Conservation (phyloP, 768 basidiomycete genomes). For the Lanmaoa rubissima region DNA sequence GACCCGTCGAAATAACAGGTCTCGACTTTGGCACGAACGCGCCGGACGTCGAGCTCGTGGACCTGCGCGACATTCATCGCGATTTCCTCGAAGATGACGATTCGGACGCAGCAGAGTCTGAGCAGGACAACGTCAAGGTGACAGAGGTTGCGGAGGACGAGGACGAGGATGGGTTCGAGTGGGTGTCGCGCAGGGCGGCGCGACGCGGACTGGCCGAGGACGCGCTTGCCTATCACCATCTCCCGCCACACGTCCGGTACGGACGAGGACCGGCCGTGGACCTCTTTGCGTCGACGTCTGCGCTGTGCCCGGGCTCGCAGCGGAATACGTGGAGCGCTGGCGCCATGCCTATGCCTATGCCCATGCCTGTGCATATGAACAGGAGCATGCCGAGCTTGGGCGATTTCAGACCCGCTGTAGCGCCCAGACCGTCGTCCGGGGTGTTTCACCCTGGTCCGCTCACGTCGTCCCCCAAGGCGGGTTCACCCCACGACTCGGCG, state of each 20-base stretch:
- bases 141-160: conserved; percentile 56
- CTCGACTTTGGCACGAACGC: conserved; percentile 82
- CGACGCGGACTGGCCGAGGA: conserved; percentile 50
- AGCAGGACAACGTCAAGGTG: conserved; percentile 41
- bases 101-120: conserved; percentile 25
- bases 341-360: conserved; percentile 9
- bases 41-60: conserved; percentile 88
- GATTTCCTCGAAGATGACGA: conserved; percentile 85
- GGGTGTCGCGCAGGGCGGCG: conserved; percentile 68
- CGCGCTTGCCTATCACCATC: conserved; percentile 61
- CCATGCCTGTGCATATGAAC: not conserved
- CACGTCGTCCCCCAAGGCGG: conserved; percentile 24
- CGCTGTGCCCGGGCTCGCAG: conserved; percentile 38
- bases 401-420: conserved; percentile 35
- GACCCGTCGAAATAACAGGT: conserved; percentile 82
- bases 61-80: conserved; percentile 89
- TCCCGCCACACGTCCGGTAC: conserved; percentile 73
- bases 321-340: conserved; percentile 44
- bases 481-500: conserved; percentile 11
- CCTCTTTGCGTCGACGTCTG: conserved; percentile 55
- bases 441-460: conserved; percentile 37
- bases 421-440: conserved; percentile 19
- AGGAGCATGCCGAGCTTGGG: conserved; percentile 40
- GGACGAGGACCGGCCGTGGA: conserved; percentile 56
- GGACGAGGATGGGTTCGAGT: conserved; percentile 79